phyloP scores from a whole-genome alignment of 2,329 filamentous ascomycete genomes.

The Sclerotiophoma versabilis region DNA sequence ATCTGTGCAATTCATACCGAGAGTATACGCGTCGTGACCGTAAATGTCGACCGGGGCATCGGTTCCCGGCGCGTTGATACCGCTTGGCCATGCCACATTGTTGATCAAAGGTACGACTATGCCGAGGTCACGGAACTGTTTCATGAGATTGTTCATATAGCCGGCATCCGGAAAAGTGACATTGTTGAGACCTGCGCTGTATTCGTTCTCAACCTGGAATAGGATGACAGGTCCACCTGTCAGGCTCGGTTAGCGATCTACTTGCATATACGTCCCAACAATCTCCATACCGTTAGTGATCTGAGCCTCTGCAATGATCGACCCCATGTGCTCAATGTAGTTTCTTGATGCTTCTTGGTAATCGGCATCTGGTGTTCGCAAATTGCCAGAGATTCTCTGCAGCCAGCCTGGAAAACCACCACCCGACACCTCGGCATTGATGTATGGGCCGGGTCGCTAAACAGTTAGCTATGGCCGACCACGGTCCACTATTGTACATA shows the following conservation, averaged over 20 bases:
- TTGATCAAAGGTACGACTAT: conserved; percentile 76
- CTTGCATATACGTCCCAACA: too few species aligned
- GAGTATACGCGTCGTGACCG: conserved; percentile 68
- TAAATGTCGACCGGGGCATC: conserved; percentile 67
- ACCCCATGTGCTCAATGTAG: conserved; percentile 60
- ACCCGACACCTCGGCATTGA: conserved; percentile 77
- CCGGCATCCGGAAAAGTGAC: conserved; percentile 65
- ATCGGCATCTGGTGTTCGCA: conserved; percentile 67
- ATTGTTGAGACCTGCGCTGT: conserved; percentile 61
- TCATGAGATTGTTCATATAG: conserved; percentile 73
- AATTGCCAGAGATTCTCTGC: conserved; percentile 65
- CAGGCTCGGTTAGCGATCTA: neutral
- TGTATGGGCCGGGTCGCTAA: conserved; percentile 68
- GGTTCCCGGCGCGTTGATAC: conserved; percentile 68
- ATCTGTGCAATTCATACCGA: conserved; percentile 66
- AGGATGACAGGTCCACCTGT: conserved; percentile 71
- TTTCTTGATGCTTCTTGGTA: conserved; percentile 71
- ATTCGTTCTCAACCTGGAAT: conserved; percentile 82
- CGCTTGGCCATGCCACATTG: conserved; percentile 68
- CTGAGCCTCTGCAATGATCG: conserved; percentile 75
- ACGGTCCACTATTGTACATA: conserved; percentile 20
- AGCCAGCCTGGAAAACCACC: conserved; percentile 83
- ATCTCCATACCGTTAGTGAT: conserved; percentile 71
- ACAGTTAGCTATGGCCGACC: neutral
- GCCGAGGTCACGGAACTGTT: conserved; percentile 70